Evolutionary conservation across 1,139 yeast genomes (phyloP), one percentile per base, ranked within the genome.

Genomic region (Debaryomyces nepalensis): DNA sequence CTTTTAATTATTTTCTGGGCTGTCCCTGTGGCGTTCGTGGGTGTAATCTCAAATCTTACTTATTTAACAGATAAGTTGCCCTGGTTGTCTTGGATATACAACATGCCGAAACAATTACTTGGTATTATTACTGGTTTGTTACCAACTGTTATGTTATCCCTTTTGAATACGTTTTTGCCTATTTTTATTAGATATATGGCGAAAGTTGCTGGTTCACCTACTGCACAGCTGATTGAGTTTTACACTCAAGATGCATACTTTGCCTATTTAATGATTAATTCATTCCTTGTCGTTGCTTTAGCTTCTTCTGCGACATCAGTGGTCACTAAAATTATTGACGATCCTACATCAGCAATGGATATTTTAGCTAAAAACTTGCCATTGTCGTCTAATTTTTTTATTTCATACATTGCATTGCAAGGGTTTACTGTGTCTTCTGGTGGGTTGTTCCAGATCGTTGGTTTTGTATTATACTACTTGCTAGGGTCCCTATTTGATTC

Each of bases 381-480:
- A 45, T 85, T 84, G 55, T 82, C 98, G 5, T 85, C 97, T 27
- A 93, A 91, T 68, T 93, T 93, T 64, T 85, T 79, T 63, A 82
- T 85, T 44, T 77, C 87, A 2, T 85, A 82, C 61, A 70, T 84
- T 56, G 68, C 82, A 32, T 78, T 91, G 55, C 97, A 89, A 69
- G 97, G 97, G 43, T 74, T 93, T 56, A 70, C 95, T 2, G 76
- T 88, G 43, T 79, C 96, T 11, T 85, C 95, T 26, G 93, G 93
- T 53, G 76, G 86, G 20, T 69, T 93, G 40, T 78, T 90, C 54
- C 97, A 91, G 65, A 70, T 90, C 43, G 87, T 81, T 24, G 81
- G 85, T 0, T 74, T 93, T 49, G 72, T 86, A 53, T 63, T 89
- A 47, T 88, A 79, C 61, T 82, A 86, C 58, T 68, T 85, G 19